Percentiles rank a stretch among this genome's conserved stretches.
Evolutionary conservation across 2,329 filamentous ascomycete species (phyloP).

Genomic region (Diaporthe humulicola): DNA sequence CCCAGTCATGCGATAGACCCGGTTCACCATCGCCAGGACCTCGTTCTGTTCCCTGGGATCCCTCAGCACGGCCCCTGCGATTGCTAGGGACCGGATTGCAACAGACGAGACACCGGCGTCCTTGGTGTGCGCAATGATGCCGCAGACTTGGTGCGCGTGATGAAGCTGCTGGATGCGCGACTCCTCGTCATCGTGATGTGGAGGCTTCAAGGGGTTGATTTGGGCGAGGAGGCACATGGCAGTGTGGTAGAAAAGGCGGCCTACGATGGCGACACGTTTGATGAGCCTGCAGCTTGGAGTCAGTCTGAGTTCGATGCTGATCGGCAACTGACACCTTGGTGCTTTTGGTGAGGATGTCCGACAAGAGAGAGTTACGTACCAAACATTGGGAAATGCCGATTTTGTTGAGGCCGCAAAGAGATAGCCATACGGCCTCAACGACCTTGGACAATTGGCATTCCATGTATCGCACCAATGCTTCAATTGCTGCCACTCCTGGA

Average conservation of each 20-base stretch:
- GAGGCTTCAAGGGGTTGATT: conserved; percentile 75
- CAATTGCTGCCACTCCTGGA: conserved; percentile 83
- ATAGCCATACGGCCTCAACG: conserved; percentile 89
- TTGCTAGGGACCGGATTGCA: conserved; percentile 82
- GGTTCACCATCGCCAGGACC: conserved; percentile 81
- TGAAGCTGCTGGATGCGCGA: conserved; percentile 78
- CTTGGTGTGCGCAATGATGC: conserved; percentile 87
- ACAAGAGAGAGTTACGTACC: conserved; percentile 63
- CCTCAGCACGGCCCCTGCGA: conserved; percentile 80
- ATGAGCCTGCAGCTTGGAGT: conserved; percentile 71
- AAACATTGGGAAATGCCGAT: conserved; percentile 88
- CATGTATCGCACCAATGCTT: conserved; percentile 87
- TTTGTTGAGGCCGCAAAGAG: conserved; percentile 77
- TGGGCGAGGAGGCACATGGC: conserved; percentile 85
- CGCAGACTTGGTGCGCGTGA: conserved; percentile 88
- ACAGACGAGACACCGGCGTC: conserved; percentile 84
- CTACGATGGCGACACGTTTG: conserved; percentile 84
- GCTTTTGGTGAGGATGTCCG: neutral
- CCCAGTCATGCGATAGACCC: conserved; percentile 81
- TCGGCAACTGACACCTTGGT: no score
- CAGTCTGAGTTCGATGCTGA: neutral
- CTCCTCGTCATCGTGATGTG: conserved; percentile 70
- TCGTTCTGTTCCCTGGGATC: conserved; percentile 82
- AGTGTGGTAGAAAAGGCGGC: conserved; percentile 90
- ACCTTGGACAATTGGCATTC: conserved; percentile 82